phyloP scores from a whole-genome alignment of 768 basidiomycete species.

The Asterophora parasitica region DNA sequence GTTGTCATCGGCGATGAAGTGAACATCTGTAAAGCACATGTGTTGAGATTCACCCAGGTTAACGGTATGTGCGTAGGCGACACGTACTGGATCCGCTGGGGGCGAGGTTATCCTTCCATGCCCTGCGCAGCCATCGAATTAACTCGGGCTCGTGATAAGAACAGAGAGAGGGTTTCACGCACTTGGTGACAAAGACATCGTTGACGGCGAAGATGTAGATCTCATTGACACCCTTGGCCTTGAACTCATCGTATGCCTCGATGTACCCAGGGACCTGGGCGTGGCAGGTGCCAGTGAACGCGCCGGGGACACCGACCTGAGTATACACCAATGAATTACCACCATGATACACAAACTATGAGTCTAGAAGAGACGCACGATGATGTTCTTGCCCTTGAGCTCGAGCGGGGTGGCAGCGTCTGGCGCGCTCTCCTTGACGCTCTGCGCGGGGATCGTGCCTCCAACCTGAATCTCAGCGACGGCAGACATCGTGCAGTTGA shows the following conservation, averaged over 20 bases:
- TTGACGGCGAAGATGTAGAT: slow-evolving; percentile 76
- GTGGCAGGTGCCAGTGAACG: slow-evolving; percentile 71
- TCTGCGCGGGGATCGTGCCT: slow-evolving; percentile 40
- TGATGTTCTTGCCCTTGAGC: slow-evolving; percentile 56
- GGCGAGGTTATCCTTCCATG: slow-evolving; percentile 63
- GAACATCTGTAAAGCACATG: slow-evolving; percentile 33
- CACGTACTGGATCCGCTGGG: slow-evolving; percentile 49
- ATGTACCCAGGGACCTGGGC: slow-evolving; percentile 63
- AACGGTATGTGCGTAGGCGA: slow-evolving; percentile 5
- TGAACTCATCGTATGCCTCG: slow-evolving; percentile 61
- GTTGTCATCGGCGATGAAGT: slow-evolving; percentile 67
- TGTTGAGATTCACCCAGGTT: slow-evolving; percentile 11
- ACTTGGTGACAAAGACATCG: slow-evolving; percentile 71
- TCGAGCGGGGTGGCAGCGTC: slow-evolving; percentile 36
- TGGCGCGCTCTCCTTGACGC: slow-evolving; percentile 58
- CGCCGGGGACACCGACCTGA: slow-evolving; percentile 72
- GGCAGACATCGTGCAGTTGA: slow-evolving; percentile 4
- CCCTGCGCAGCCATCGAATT: slow-evolving; percentile 30
- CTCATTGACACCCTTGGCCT: slow-evolving; percentile 67
- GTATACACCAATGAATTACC: neutral
- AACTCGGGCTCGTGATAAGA: neutral
- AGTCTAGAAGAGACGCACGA: slow-evolving; percentile 36
- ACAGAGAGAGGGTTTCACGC: slow-evolving; percentile 10
- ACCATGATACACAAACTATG: neutral
- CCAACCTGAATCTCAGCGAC: slow-evolving; percentile 42